These are phyloP conservation scores for Jaltomata sinuosa DNA, from an alignment of 257 asterid genomes.

Conservation along the genomic window DNA sequence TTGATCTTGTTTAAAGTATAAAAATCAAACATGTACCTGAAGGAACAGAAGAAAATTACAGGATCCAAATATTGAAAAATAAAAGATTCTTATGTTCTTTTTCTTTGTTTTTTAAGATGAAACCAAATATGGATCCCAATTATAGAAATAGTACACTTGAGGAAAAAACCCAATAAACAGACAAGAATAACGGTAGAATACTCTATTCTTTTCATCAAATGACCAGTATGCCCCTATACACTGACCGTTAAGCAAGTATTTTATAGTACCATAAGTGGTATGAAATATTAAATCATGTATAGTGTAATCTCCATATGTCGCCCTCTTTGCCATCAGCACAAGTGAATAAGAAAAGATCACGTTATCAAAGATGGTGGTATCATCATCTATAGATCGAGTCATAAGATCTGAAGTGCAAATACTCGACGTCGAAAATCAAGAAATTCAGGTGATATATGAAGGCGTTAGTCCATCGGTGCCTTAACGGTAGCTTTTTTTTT, in stretches of 20 bases:
- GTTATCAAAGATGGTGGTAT: no score
- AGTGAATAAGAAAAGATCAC: no score
- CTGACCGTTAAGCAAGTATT: constrained; percentile 9
- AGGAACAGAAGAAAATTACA: not conserved
- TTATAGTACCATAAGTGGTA: not conserved
- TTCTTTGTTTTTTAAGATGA: not conserved
- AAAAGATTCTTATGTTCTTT: not conserved
- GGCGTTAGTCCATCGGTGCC: no score
- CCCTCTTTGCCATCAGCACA: no score
- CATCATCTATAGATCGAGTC: no score
- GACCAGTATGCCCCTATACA: constrained; percentile 26
- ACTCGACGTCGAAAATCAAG: no score
- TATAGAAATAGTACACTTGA: not conserved
- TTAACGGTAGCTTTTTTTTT: not conserved
- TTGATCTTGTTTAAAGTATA: not conserved
- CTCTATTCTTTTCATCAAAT: not conserved
- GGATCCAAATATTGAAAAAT: not conserved
- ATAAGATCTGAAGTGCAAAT: no score
- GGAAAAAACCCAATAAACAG: constrained; percentile 10
- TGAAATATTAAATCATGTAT: no score
- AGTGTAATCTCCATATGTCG: no score
- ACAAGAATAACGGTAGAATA: constrained; percentile 23
- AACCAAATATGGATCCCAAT: not conserved
- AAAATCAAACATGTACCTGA: no score
- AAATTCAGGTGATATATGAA: no score